Conservation (phyloP, 352 stramenopile species). For the Pythium phragmiticola region DNA sequence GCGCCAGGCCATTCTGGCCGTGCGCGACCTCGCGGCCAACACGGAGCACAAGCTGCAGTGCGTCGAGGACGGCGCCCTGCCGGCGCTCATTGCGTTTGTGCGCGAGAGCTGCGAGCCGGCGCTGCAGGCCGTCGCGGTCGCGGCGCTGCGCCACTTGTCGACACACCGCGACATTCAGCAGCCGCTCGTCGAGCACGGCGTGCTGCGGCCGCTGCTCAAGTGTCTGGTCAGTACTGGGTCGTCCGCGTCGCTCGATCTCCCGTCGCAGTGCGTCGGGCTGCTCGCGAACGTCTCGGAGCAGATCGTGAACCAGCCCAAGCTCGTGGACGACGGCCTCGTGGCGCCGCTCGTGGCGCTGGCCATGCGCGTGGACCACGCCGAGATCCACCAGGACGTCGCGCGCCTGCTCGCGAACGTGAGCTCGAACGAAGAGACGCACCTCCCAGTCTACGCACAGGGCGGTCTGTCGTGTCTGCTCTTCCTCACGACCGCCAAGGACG, state of each 20-base stretch:
- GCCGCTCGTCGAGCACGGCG: constrained; percentile 79
- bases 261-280: constrained; percentile 92
- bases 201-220: constrained; percentile 81
- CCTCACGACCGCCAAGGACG: constrained; percentile 84
- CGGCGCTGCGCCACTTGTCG: constrained; percentile 90
- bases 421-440: constrained; percentile 94
- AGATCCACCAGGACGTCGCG: constrained; percentile 94
- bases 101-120: constrained; percentile 80
- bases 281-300: constrained; percentile 94
- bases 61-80: constrained; percentile 85
- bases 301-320: constrained; percentile 85
- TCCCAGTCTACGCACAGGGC: constrained; percentile 91
- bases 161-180: constrained; percentile 83
- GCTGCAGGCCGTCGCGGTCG: constrained; percentile 88
- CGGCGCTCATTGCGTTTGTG: constrained; percentile 87
- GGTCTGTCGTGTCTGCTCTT: constrained; percentile 88
- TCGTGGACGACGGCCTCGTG: constrained; percentile 91
- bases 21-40: constrained; percentile 91
- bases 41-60: constrained; percentile 86
- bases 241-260: constrained; percentile 84
- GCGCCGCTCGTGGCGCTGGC: constrained; percentile 80
- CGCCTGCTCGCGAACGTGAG: constrained; percentile 92
- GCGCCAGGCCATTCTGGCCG: constrained; percentile 83
- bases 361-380: constrained; percentile 67
- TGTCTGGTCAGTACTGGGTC: constrained; percentile 78